Conservation (phyloP, 805 yeast genomes). For the Suhomyces sp. region DNA sequence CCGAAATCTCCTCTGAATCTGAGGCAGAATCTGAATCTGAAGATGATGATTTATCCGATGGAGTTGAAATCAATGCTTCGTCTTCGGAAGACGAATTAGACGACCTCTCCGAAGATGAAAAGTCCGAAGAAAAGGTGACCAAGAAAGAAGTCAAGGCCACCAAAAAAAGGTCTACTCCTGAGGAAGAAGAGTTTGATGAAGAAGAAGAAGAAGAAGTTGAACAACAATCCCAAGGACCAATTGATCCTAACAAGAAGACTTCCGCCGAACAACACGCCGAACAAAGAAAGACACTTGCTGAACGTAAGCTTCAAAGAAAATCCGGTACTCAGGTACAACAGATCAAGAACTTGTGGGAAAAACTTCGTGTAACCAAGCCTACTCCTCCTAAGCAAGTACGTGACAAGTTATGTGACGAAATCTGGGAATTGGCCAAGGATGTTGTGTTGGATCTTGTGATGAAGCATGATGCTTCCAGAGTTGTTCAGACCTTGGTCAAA, state of each 20-base stretch:
- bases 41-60: conserved; percentile 27
- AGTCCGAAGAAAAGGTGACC: no score
- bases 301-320: conserved; percentile 83
- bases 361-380: conserved; percentile 79
- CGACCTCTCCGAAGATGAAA: conserved; percentile 17
- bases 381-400: conserved; percentile 75
- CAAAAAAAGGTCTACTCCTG: conserved; percentile 12
- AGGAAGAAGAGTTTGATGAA: conserved; percentile 24
- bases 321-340: conserved; percentile 84
- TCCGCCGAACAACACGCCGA: conserved; percentile 76
- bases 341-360: conserved; percentile 89
- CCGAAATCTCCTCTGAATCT: conserved; percentile 16
- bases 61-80: conserved; percentile 25
- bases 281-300: conserved; percentile 73
- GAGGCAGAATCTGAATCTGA: conserved; percentile 20
- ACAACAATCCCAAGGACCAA: conserved; percentile 10
- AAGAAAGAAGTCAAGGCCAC: conserved; percentile 5
- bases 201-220: conserved; percentile 21
- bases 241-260: conserved; percentile 46
- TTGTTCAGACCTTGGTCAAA: conserved; percentile 89
- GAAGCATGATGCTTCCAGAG: conserved; percentile 96
- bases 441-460: conserved; percentile 79
- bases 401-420: conserved; percentile 74
- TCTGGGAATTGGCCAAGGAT: conserved; percentile 80
- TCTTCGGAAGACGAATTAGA: conserved; percentile 22